Conservation (phyloP, 2,329 filamentous ascomycete species). For the Ophiocordyceps camponoti-saundersi region DNA sequence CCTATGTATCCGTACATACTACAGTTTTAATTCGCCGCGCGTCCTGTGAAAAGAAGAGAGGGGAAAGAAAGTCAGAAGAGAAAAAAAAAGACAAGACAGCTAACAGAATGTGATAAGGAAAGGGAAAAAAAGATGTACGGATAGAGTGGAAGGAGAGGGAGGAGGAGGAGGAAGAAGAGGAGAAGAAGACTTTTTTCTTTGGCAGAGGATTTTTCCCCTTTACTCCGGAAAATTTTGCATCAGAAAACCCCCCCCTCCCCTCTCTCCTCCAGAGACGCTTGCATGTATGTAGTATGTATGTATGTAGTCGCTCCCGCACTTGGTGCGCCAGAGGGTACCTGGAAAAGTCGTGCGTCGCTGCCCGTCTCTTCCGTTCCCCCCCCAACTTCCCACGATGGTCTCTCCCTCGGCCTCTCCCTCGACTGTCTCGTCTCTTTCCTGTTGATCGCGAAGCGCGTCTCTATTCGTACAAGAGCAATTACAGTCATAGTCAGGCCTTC, state of each 20-base stretch:
- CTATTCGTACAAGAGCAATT: too few relatives aligned
- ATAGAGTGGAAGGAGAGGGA: background rate
- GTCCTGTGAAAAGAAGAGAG: background rate
- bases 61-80: background rate
- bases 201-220: background rate
- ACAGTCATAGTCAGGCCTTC: too few relatives aligned
- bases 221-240: too few relatives aligned
- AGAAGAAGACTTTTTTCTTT: background rate
- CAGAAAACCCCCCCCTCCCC: too few relatives aligned
- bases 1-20: too few relatives aligned
- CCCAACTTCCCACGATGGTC: background rate
- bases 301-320: background rate
- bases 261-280: background rate
- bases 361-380: background rate
- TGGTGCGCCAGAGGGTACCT: background rate
- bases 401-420: background rate
- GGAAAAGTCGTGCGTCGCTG: background rate
- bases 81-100: background rate
- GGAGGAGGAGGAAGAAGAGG: background rate
- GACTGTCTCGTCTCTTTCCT: background rate
- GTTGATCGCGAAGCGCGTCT: too few relatives aligned
- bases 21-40: background rate
- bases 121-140: background rate
- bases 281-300: background rate
- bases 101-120: background rate